Evolutionary conservation across 768 basidiomycete species (phyloP).

Genomic region (Boletus subparvulus): DNA sequence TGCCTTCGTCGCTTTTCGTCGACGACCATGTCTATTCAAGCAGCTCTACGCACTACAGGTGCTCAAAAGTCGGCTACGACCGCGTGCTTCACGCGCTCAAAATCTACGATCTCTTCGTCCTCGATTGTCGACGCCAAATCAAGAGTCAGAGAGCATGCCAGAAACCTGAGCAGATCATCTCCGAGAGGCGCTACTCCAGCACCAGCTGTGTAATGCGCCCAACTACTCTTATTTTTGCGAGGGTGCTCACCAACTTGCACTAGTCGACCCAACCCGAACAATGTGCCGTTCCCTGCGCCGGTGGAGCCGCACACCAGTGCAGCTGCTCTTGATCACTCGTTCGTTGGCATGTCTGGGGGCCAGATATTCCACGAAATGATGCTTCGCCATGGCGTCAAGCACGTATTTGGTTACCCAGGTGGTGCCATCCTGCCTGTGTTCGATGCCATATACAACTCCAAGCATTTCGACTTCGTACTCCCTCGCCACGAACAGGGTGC

Average conservation of each 20-base stretch:
- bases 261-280: constrained; percentile 43
- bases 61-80: constrained; percentile 37
- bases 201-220: constrained; percentile 53
- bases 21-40: constrained; percentile 43
- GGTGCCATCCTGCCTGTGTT: constrained; percentile 99
- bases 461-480: constrained; percentile 92
- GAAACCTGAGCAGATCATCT: constrained; percentile 71
- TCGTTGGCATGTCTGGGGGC: constrained; percentile 92
- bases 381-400: constrained; percentile 93
- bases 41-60: constrained; percentile 42
- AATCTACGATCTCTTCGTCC: constrained; percentile 48
- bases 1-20: constrained; percentile 12
- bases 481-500: constrained; percentile 98
- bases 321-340: constrained; percentile 71
- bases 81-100: constrained; percentile 43
- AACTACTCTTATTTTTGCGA: background rate
- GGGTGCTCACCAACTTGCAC: constrained; percentile 49
- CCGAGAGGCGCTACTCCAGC: constrained; percentile 59
- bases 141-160: constrained; percentile 74
- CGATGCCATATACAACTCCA: constrained; percentile 96
- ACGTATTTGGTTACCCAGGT: constrained; percentile 97
- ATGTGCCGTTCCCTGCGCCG: constrained; percentile 37
- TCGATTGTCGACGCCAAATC: constrained; percentile 79
- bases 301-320: constrained; percentile 41
- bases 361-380: constrained; percentile 99